These are phyloP conservation scores for Fonsecaea pugnacius DNA, from an alignment of 2,329 filamentous ascomycete species.

Conservation along the genomic window DNA sequence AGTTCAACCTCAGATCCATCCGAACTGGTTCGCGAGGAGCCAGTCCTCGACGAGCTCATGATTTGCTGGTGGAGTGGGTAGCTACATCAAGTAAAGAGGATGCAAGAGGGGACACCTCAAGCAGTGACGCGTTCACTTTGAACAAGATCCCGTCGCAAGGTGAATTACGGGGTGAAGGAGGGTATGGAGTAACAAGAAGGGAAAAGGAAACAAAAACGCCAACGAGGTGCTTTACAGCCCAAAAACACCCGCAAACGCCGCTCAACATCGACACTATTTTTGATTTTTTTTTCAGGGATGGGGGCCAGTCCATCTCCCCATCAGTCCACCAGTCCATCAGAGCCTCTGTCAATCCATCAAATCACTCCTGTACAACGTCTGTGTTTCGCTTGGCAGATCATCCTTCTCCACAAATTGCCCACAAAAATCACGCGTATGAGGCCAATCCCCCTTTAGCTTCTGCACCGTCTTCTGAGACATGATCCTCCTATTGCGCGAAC, in stretches of 20 bases:
- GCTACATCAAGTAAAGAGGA: neutral
- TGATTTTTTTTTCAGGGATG: neutral
- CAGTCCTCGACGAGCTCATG: constrained; percentile 24
- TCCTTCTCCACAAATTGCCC: constrained; percentile 2
- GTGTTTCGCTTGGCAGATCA: neutral
- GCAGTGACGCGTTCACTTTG: neutral
- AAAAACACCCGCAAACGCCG: neutral
- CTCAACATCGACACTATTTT: constrained; percentile 1
- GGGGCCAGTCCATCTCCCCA: neutral
- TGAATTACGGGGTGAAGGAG: neutral
- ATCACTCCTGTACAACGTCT: constrained; percentile 1
- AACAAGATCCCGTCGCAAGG: neutral
- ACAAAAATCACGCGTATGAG: constrained; percentile 1
- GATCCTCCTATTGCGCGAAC: neutral
- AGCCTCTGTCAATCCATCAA: neutral
- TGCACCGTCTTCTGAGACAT: constrained; percentile 2
- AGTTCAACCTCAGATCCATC: constrained; percentile 24
- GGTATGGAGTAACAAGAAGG: neutral
- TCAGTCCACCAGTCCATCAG: neutral
- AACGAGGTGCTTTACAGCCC: neutral
- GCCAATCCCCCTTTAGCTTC: neutral
- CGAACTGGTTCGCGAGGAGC: constrained; percentile 25
- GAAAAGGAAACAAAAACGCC: neutral
- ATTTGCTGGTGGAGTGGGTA: constrained; percentile 2
- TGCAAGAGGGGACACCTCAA: neutral